These are phyloP conservation scores for Chlamydomonas asymmetrica DNA, from an alignment of 139 green algal genomes.

Conservation along the genomic window DNA sequence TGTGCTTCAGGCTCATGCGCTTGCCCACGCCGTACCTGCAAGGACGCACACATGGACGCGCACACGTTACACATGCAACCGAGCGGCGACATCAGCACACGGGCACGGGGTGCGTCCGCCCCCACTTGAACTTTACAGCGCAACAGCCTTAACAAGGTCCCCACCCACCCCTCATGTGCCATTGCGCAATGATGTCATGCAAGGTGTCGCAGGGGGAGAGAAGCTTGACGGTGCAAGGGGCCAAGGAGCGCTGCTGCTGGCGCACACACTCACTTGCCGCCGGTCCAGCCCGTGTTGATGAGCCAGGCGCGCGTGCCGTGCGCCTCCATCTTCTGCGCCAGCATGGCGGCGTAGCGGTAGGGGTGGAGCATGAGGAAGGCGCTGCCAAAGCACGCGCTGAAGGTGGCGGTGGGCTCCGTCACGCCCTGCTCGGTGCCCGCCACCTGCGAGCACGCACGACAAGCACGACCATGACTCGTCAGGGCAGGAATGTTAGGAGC, in stretches of 20 bases:
- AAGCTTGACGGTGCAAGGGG: too few relatives aligned
- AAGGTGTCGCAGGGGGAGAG: too few relatives aligned
- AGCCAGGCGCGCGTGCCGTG: conserved; percentile 85
- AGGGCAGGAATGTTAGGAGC: too few relatives aligned
- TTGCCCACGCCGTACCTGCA: conserved; percentile 82
- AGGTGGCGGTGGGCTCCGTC: conserved; percentile 92
- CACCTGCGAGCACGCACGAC: conserved; percentile 57
- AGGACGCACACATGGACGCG: background rate
- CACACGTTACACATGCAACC: too few relatives aligned
- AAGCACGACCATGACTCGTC: too few relatives aligned
- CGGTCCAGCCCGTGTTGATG: conserved; percentile 88
- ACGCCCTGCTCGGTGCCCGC: conserved; percentile 94
- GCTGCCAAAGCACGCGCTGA: conserved; percentile 80
- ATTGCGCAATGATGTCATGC: too few relatives aligned
- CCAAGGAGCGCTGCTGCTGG: too few relatives aligned
- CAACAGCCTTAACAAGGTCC: too few relatives aligned
- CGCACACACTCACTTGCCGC: conserved; percentile 22
- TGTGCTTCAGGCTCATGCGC: conserved; percentile 91
- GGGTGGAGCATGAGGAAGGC: conserved; percentile 52
- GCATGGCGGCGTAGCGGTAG: conserved; percentile 82
- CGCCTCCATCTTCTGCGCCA: conserved; percentile 84
- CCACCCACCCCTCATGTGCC: too few relatives aligned
- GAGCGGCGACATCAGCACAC: too few relatives aligned
- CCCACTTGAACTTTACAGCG: too few relatives aligned
- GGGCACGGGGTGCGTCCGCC: too few relatives aligned